These are phyloP conservation scores for Moelleriella libera DNA, from an alignment of 2,329 filamentous ascomycete species.

Conservation along the genomic window DNA sequence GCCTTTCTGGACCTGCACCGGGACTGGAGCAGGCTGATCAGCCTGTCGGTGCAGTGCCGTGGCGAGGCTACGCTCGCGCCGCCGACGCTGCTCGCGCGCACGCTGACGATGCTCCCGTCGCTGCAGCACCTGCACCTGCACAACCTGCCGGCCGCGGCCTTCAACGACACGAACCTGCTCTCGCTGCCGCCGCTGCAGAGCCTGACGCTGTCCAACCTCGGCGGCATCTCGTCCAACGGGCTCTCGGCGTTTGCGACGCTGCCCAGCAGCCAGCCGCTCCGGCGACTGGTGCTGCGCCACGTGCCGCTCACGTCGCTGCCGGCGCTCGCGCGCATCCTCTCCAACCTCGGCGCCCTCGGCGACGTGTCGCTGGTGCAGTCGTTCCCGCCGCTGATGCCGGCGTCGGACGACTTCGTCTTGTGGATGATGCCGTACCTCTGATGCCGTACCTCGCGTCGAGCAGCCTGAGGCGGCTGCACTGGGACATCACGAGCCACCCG, in stretches of 20 bases:
- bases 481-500: constrained; percentile 45
- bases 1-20: constrained; percentile 36
- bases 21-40: constrained; percentile 40
- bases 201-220: constrained; percentile 39
- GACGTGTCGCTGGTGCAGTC: constrained; percentile 41
- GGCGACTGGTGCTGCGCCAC: constrained; percentile 39
- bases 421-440: constrained; percentile 52
- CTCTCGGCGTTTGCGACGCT: constrained; percentile 42
- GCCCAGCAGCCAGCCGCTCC: constrained; percentile 28
- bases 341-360: constrained; percentile 33
- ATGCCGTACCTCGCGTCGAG: constrained; percentile 48
- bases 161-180: constrained; percentile 41
- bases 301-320: constrained; percentile 41
- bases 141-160: constrained; percentile 37
- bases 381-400: constrained; percentile 37
- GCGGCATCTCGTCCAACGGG: constrained; percentile 40
- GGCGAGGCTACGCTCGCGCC: constrained; percentile 40
- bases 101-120: constrained; percentile 34
- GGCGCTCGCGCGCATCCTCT: constrained; percentile 43
- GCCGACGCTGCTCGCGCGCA: constrained; percentile 33
- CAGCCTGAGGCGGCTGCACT: constrained; percentile 41
- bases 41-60: constrained; percentile 43
- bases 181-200: constrained; percentile 39
- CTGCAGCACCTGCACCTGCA: constrained; percentile 47
- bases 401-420: constrained; percentile 36